Evolutionary conservation across 2,329 filamentous ascomycete species (phyloP), one percentile per base, ranked within the genome.

Genomic region (Fusarium armeniacum): DNA sequence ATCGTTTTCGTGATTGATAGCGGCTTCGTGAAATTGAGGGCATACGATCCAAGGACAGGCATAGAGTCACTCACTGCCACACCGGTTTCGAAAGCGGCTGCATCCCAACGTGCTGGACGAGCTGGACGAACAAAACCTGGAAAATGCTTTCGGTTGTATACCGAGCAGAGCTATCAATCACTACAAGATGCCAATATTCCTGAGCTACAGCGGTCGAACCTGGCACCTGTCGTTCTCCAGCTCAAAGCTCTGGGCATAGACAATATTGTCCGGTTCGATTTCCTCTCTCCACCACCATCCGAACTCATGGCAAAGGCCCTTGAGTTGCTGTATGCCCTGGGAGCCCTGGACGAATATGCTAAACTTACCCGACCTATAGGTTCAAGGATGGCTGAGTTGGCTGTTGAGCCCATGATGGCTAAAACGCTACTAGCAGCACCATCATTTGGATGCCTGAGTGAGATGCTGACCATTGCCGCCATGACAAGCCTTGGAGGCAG

Each of bases 161-260:
- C 94, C 0, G 93, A 98, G 80, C 82, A 88, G 22, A 84, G 86
- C 3, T 97, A 90, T 76, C 82, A 87, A 36, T 66, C 70, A 5
- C 83, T 99, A 6, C 85, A 89, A 1, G 90, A 92, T 62, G 85
- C 89, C 30, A 97, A 93, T 12, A 84, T 93, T 3, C 96, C 96
- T 0, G 96, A 99, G 78, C 94, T 98, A 33, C 94, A 98, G 76
- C 89, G 96, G 51, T 94, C 93, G 2, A 97, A 98, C 75, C 86
- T 99, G 24, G 94, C 95, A 0, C 93, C 94, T 0, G 90, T 94
- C 4, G 87, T 98, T 40, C 85, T 99, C 44, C 95, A 98, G 75
- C 89, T 99, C 40, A 97, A 98, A 80, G 95, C 96, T 2, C 84
- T 99, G 2, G 96, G 96, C 0, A 97, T 98, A 71, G 94, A 98